These are phyloP conservation scores for Crassisporium funariophilum DNA, from an alignment of 768 basidiomycete genomes.

Conservation along the genomic window DNA sequence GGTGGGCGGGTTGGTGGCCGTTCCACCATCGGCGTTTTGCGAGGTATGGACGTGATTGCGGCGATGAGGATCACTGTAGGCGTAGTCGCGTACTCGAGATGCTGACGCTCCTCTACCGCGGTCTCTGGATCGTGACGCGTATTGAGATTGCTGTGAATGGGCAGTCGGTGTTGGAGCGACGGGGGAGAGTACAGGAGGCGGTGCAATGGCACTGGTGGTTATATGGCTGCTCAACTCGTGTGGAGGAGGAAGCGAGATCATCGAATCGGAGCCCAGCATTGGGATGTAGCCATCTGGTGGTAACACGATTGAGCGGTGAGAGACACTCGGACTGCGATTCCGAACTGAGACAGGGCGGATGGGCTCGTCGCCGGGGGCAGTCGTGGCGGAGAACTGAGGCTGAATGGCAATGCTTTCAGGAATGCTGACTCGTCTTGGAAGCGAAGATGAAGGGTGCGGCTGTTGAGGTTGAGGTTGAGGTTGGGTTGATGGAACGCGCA, in stretches of 20 bases:
- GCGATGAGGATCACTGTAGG: no score
- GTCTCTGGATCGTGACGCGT: no score
- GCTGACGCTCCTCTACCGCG: no score
- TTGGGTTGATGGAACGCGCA: slow-evolving; percentile 23
- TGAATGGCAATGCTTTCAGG: slow-evolving; percentile 21
- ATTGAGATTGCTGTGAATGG: no score
- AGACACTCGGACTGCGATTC: slow-evolving; percentile 20
- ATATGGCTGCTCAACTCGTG: slow-evolving; percentile 45
- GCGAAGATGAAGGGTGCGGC: slow-evolving; percentile 11
- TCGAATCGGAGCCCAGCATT: slow-evolving; percentile 35
- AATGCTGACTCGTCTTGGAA: slow-evolving; percentile 1
- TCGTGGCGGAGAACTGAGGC: slow-evolving; percentile 11
- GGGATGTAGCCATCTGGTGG: slow-evolving; percentile 58
- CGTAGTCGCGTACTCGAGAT: no score
- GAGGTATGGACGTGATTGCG: no score
- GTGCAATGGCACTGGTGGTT: no score
- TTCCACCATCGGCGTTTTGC: no score
- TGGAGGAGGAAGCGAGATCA: slow-evolving; percentile 52
- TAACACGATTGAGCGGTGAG: slow-evolving; percentile 29
- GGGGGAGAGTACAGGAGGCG: no score
- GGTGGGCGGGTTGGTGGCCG: slow-evolving; percentile 4
- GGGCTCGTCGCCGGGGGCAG: slow-evolving; percentile 13
- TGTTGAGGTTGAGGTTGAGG: slow-evolving; percentile 21
- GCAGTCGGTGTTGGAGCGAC: no score
- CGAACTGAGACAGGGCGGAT: slow-evolving; percentile 19